phyloP scores from a whole-genome alignment of 1,139 yeast species.

The Candida frijolesensis region DNA sequence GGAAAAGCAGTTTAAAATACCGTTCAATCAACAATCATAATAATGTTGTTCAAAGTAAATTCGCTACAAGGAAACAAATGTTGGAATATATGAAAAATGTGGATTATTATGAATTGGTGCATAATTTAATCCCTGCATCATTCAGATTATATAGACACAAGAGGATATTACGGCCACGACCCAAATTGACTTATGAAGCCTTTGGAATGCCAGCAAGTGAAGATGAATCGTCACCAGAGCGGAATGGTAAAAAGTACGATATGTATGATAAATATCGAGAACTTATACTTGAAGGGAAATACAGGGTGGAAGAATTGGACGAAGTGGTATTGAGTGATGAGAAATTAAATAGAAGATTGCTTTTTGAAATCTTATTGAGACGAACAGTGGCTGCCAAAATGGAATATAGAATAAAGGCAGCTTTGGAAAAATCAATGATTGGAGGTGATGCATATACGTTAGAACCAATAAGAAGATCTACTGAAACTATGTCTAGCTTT shows the following conservation, averaged over 20 bases:
- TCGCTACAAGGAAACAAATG: constrained; percentile 29
- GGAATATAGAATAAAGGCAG: constrained; percentile 30
- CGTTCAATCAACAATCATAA: constrained; percentile 13
- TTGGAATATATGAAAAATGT: constrained; percentile 25
- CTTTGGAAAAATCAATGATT: constrained; percentile 18
- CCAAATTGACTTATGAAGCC: constrained; percentile 17
- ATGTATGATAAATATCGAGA: background rate
- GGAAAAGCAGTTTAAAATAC: constrained; percentile 38
- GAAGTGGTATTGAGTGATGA: constrained; percentile 21
- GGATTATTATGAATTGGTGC: constrained; percentile 27
- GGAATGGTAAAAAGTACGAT: background rate
- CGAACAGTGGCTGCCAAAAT: constrained; percentile 49
- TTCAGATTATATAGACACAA: constrained; percentile 30
- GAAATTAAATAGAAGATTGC: constrained; percentile 35
- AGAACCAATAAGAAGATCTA: constrained; percentile 35
- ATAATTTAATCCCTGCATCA: constrained; percentile 31
- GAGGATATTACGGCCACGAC: constrained; percentile 24
- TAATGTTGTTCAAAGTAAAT: constrained; percentile 21
- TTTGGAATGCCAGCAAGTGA: background rate
- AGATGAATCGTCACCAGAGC: background rate
- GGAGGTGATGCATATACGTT: constrained; percentile 29
- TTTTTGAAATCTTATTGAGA: constrained; percentile 41
- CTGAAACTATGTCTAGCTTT: background rate
- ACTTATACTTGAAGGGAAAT: background rate
- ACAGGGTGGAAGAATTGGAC: constrained; percentile 25